Conservation (phyloP, 2,329 filamentous ascomycete species). For the Cladophialophora chaetospira region DNA sequence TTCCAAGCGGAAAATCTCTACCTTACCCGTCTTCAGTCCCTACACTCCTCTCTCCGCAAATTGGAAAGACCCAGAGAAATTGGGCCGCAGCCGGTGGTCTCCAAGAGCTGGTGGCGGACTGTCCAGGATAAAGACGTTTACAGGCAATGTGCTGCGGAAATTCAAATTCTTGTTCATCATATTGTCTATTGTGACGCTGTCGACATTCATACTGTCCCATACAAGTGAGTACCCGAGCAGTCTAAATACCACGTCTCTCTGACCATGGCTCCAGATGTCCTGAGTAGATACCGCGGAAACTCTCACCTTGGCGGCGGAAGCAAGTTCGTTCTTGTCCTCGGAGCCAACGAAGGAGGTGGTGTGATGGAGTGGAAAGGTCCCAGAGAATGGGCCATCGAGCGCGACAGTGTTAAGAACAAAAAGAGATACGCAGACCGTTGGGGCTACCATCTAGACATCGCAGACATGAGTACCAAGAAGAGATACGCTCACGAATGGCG, state of each 20-base stretch:
- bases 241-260: not conserved
- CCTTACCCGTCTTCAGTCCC: constrained; percentile 70
- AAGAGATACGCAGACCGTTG: constrained; percentile 80
- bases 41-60: constrained; percentile 40
- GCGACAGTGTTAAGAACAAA: constrained; percentile 95
- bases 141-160: constrained; percentile 62
- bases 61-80: constrained; percentile 78
- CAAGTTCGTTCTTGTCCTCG: constrained; percentile 91
- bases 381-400: constrained; percentile 95
- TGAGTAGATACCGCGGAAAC: constrained; percentile 68
- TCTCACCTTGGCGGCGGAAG: constrained; percentile 76
- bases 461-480: constrained; percentile 99
- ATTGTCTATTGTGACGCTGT: constrained; percentile 28
- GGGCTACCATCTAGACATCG: constrained; percentile 95
- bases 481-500: constrained; percentile 98
- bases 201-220: constrained; percentile 30
- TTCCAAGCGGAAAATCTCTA: constrained; percentile 78
- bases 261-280: constrained; percentile 52
- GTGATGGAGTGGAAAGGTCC: constrained; percentile 99
- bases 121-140: constrained; percentile 40
- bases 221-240: constrained; percentile 24
- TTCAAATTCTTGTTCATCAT: constrained; percentile 62
- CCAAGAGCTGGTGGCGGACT: constrained; percentile 40
- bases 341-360: constrained; percentile 90
- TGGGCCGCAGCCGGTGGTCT: constrained; percentile 61